These are phyloP conservation scores for Naganishia antarctica DNA, from an alignment of 768 basidiomycete genomes.

Conservation along the genomic window DNA sequence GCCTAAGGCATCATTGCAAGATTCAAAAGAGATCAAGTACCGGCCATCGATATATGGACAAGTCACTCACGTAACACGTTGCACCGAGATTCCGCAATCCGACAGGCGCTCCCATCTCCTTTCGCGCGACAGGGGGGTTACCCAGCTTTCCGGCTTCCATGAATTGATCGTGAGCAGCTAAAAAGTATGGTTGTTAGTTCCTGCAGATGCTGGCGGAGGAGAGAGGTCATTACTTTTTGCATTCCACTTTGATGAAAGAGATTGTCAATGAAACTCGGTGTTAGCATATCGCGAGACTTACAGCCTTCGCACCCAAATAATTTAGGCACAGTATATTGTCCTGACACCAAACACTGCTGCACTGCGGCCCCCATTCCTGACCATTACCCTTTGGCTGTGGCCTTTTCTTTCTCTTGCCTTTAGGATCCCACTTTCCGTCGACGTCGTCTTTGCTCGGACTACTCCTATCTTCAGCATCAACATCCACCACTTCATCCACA, in stretches of 20 bases:
- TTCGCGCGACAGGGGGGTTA: conserved; percentile 6
- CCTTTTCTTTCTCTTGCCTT: conserved; percentile 24
- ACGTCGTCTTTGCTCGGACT: conserved; percentile 1
- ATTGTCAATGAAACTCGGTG: neutral
- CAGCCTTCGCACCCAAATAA: conserved; percentile 74
- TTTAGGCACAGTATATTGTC: conserved; percentile 80
- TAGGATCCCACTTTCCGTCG: conserved; percentile 4
- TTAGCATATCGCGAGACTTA: conserved; percentile 55
- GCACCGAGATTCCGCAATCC: conserved; percentile 73
- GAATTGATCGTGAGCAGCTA: conserved; percentile 2
- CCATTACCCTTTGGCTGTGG: conserved; percentile 5
- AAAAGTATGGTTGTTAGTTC: neutral
- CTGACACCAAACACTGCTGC: conserved; percentile 55
- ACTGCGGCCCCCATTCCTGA: conserved; percentile 10
- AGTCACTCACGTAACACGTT: conserved; percentile 69
- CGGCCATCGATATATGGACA: too few species aligned
- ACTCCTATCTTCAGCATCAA: neutral
- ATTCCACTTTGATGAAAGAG: neutral
- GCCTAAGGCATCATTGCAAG: too few species aligned
- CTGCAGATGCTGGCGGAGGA: neutral
- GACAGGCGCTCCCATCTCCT: neutral
- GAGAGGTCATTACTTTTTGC: neutral
- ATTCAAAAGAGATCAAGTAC: too few species aligned
- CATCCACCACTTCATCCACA: neutral
- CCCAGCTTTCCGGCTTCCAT: neutral